Percentiles rank a stretch among this genome's conserved stretches.
Conservation (phyloP, 176 grass and related monocot genomes). For the Oryza australiensis region DNA sequence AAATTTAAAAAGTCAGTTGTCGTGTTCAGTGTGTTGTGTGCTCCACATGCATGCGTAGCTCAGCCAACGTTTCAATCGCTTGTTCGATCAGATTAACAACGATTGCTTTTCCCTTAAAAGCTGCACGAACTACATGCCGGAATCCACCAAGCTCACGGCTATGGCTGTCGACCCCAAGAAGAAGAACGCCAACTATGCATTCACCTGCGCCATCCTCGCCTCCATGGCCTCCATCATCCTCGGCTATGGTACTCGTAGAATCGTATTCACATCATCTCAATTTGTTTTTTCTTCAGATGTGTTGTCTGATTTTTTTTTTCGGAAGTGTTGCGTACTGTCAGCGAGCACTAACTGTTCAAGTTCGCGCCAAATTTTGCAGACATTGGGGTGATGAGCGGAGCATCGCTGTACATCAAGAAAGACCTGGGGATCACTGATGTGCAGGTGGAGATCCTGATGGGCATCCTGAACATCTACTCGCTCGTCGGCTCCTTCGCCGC, state of each 20-base stretch:
- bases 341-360: not conserved
- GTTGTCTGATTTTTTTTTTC: not conserved
- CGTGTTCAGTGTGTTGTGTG: not conserved
- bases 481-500: constrained; percentile 66
- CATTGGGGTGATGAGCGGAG: constrained; percentile 89
- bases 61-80: not conserved
- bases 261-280: not conserved
- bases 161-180: not conserved
- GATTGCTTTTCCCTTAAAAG: not conserved
- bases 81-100: not conserved
- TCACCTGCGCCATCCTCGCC: constrained; percentile 54
- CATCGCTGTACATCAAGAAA: constrained; percentile 57
- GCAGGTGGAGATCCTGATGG: constrained; percentile 58
- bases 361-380: constrained; percentile 22
- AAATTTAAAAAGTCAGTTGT: not conserved
- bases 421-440: constrained; percentile 58
- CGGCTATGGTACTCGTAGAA: constrained; percentile 53
- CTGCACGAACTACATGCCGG: not conserved
- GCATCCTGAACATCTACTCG: constrained; percentile 65
- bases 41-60: not conserved
- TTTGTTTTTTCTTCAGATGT: constrained; percentile 11
- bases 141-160: constrained; percentile 20
- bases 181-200: constrained; percentile 45
- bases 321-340: not conserved
- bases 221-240: constrained; percentile 73